A percentile compares a stretch with the other conserved stretches of the same genome.
Conservation (phyloP, 208 protist species). For the Leishmania major region DNA sequence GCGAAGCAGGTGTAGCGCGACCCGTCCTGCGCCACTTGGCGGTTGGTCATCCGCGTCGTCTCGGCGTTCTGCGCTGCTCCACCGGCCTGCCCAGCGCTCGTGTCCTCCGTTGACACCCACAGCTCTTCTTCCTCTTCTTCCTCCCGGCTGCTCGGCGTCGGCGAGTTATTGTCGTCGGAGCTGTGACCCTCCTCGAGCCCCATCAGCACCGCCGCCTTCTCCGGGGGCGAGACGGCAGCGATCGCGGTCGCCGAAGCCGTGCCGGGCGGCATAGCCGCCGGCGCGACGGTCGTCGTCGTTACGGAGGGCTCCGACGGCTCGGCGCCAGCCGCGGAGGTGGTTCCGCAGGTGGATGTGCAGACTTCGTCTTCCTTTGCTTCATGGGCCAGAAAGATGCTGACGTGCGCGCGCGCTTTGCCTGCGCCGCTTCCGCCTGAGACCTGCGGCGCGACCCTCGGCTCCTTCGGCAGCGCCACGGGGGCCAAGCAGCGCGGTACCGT, state of each 20-base stretch:
- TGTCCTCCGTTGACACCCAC: slow-evolving; percentile 2
- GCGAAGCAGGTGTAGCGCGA: slow-evolving; percentile 41
- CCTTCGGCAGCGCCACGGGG: slow-evolving; percentile 20
- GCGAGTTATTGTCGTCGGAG: slow-evolving; percentile 33
- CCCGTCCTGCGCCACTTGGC: slow-evolving; percentile 16
- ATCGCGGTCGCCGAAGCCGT: neutral
- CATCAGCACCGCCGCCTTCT: slow-evolving; percentile 14
- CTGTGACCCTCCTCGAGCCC: slow-evolving; percentile 27
- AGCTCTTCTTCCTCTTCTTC: slow-evolving; percentile 19
- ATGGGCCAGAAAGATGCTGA: neutral
- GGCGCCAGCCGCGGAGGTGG: neutral
- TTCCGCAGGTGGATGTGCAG: neutral
- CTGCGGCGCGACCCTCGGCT: neutral
- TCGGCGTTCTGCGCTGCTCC: neutral
- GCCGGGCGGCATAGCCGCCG: neutral
- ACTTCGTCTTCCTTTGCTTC: neutral
- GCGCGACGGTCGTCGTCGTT: neutral
- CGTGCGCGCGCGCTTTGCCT: neutral
- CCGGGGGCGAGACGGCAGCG: neutral
- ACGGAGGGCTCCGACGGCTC: neutral
- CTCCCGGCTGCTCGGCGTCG: slow-evolving; percentile 30
- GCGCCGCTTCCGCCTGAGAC: neutral
- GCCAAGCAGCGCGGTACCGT: slow-evolving; percentile 32
- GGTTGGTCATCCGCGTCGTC: slow-evolving; percentile 6
- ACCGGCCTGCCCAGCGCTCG: neutral